Percentiles rank a stretch among this genome's conserved stretches.
Conservation (phyloP, 441 rosid genomes). For the Biscutella auriculata region DNA sequence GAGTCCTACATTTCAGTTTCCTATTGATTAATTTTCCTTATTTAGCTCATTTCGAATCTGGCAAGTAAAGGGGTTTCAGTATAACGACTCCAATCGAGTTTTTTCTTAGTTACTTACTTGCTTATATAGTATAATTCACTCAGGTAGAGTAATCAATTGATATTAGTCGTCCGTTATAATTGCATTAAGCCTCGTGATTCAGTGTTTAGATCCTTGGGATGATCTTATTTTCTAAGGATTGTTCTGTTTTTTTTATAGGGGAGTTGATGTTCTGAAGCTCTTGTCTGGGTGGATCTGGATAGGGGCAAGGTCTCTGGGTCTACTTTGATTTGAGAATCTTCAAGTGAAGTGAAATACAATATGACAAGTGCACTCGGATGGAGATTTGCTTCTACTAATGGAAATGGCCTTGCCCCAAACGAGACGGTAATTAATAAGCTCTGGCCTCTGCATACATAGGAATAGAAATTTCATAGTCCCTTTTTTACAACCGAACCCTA, state of each 20-base stretch:
- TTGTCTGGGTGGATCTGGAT: slow-evolving; percentile 46
- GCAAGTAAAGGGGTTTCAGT: neutral
- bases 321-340: slow-evolving; percentile 25
- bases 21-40: slow-evolving; percentile 1
- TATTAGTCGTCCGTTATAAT: neutral
- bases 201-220: neutral
- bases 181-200: slow-evolving; percentile 7
- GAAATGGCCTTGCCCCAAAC: slow-evolving; percentile 27
- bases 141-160: neutral
- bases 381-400: slow-evolving; percentile 30
- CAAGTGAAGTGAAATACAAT: slow-evolving; percentile 21
- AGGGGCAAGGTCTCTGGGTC: slow-evolving; percentile 27
- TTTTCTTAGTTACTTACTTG: neutral
- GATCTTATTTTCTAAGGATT: too few relatives aligned
- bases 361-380: slow-evolving; percentile 85
- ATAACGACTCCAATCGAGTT: neutral
- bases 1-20: neutral
- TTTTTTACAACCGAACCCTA: neutral
- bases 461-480: too few relatives aligned
- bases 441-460: too few relatives aligned
- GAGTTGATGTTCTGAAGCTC: slow-evolving; percentile 56
- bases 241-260: slow-evolving; percentile 25
- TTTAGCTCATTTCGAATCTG: slow-evolving; percentile 15
- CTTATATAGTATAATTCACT: neutral
- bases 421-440: slow-evolving; percentile 61